Evolutionary conservation across 192 early-diverging fungal species (phyloP).

Genomic region (Mortierella hygrophila): DNA sequence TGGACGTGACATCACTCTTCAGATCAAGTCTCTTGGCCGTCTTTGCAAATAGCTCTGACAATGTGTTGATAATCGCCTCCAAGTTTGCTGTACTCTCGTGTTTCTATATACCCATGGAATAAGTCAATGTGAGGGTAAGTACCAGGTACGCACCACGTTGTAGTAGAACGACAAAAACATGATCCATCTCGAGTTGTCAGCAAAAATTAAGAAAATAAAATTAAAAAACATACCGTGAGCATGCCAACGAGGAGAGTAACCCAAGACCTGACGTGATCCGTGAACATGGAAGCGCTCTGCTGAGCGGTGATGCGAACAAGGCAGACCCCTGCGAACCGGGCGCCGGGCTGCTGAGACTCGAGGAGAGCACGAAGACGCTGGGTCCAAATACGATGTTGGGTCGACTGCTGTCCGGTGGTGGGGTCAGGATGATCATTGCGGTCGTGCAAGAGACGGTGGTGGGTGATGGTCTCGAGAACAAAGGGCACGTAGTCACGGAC

Average conservation of each 20-base stretch:
- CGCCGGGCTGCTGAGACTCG: constrained; percentile 63
- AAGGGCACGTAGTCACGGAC: constrained; percentile 60
- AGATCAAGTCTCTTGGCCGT: constrained; percentile 63
- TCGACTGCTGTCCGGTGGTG: constrained; percentile 21
- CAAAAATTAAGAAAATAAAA: not conserved
- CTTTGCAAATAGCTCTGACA: constrained; percentile 63
- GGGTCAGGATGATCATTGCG: constrained; percentile 19
- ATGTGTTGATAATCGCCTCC: constrained; percentile 57
- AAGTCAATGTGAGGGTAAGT: not conserved
- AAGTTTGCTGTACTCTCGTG: constrained; percentile 54
- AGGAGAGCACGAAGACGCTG: constrained; percentile 65
- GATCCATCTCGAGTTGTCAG: no score
- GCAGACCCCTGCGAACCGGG: constrained; percentile 64
- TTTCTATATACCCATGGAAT: constrained; percentile 47
- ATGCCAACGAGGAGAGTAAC: constrained; percentile 58
- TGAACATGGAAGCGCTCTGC: constrained; percentile 57
- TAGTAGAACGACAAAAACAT: not conserved
- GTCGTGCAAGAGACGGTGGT: constrained; percentile 56
- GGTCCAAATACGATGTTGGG: constrained; percentile 63
- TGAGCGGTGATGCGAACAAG: constrained; percentile 63
- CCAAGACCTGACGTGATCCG: constrained; percentile 59
- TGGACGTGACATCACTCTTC: constrained; percentile 66
- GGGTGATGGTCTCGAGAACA: constrained; percentile 62
- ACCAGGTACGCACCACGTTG: not conserved
- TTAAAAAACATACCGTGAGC: constrained; percentile 49